Conservation (phyloP, 331 rosid genomes). For the Telfairia occidentalis region DNA sequence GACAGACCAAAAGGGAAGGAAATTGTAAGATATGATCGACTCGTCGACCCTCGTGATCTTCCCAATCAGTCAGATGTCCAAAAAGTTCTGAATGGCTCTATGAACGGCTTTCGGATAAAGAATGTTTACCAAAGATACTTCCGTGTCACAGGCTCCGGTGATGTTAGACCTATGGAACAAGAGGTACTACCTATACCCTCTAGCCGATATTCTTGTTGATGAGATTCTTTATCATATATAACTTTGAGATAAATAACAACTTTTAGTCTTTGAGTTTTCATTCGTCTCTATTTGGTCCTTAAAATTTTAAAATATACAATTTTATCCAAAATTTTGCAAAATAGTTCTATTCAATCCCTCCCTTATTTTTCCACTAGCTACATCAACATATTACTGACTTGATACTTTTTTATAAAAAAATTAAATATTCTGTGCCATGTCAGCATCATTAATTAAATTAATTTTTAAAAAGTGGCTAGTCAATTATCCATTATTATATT, state of each 20-base stretch:
- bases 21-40: constrained; percentile 43
- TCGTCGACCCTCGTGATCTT: constrained; percentile 36
- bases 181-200: constrained; percentile 38
- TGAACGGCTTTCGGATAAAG: constrained; percentile 52
- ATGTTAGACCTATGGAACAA: constrained; percentile 49
- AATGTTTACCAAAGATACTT: constrained; percentile 62
- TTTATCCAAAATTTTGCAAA: not conserved
- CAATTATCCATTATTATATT: too few species aligned
- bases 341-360: not conserved
- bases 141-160: constrained; percentile 92
- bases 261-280: not conserved
- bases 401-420: not conserved
- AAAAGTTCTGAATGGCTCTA: constrained; percentile 75
- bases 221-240: not conserved
- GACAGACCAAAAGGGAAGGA: constrained; percentile 92
- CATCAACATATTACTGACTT: not conserved
- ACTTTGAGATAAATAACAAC: not conserved
- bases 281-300: not conserved
- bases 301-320: not conserved
- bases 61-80: constrained; percentile 61
- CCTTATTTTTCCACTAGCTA: not conserved
- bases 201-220: not conserved
- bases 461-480: too few species aligned
- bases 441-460: not conserved
- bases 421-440: not conserved